Base-by-base conservation (phyloP, 495 filamentous ascomycete species). In the Astrothelium subdiscretum region DNA sequence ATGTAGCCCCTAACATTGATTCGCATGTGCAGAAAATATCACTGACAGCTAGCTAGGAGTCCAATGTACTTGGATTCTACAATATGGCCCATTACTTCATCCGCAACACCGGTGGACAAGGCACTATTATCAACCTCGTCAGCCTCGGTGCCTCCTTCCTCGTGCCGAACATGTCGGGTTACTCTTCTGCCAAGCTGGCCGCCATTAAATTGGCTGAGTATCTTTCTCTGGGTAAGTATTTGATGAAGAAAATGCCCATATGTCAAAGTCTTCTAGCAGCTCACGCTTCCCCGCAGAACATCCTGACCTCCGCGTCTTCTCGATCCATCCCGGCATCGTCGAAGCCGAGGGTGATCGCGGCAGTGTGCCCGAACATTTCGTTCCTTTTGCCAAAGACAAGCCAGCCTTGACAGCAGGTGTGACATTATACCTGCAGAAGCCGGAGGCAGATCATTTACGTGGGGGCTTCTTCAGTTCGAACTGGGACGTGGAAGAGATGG, bases 31-130 rank as follows among this genome's bases (percentile, higher is more conserved):
- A 48, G 8, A 11, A 11, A n/a, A 8, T 20, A 3, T 48, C 8
- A n/a, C 42, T 48, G 3, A 48, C 18, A 48, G 18, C 42, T 11
- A 3, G 11, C 42, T 20, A 75, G 75, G 77, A 80, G 64, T 67
- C 76, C 43, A 78, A 79, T 67, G 57, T 78, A 20, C 76, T 76
- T 38, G 79, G 78, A 24, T 65, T 70, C 8, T 78, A 75, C 60
- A 68, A 74, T 58, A 66, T 77, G 20, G 67, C 75, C 0, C 70
- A 72, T 20, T 66, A 71, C 11, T 78, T 79, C 62, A 62, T 80
- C 40, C 69, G 72, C 10, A 67, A 65, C 5, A 66, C 64, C 1
- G 31, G 66, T 62, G 24, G 52, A 54, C 13, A 69, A 63, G 31
- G 69, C 61, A 75, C 71, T 6, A 71, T 81, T 32, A 69, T 81